Base-by-base conservation (phyloP, 352 stramenopile species). In the Phytophthora citricola region DNA sequence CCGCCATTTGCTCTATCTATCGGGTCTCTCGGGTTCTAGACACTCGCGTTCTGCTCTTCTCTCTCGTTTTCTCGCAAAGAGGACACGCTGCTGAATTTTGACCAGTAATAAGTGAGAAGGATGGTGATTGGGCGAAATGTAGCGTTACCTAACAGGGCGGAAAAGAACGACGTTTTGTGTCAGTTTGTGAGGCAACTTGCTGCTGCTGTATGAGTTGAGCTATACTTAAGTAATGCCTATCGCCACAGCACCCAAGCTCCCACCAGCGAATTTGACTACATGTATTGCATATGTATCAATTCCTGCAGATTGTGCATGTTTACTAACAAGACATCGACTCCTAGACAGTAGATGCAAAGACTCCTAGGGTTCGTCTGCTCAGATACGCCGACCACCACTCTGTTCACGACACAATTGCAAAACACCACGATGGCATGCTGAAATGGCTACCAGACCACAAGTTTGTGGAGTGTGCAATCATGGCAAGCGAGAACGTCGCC, bases 1-100 rank as follows among this genome's bases (percentile, higher is more conserved):
- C 83, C 27, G 79, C 71, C 83, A 92, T 92, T 1, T 29, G 69
- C 12, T 45, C 8, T 12, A 4, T 69, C 47, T 70, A 43, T 60
- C 48, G 29, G 31, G 36, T 61, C 39, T 22, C 11, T 45, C 40
- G 10, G 24, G 20, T 53, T 66, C 14, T 34, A 11, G 9, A 36
- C 8, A 20, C 31, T 58, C 43, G n/a, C 15, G 51, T 63, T 69
- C 29, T 62, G 22, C 63, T 53, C 39, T 54, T 62, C 56, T 73
- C 49, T 65, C 40, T 56, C 45, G 31, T 46, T 65, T 38, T 58
- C 38, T 65, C 38, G 47, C 55, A 56, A 36, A 53, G 58, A 44
- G 26, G 17, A 48, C 29, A 17, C 31, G 26, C 44, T 58, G 12
- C 4, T 10, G 15, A 22, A 3, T 45, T 51, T 57, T 58, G 17